Percentiles rank a stretch among this genome's conserved stretches.
These are phyloP conservation scores for Camellia japonica DNA, from an alignment of 148 eudicot species.

Conservation along the genomic window DNA sequence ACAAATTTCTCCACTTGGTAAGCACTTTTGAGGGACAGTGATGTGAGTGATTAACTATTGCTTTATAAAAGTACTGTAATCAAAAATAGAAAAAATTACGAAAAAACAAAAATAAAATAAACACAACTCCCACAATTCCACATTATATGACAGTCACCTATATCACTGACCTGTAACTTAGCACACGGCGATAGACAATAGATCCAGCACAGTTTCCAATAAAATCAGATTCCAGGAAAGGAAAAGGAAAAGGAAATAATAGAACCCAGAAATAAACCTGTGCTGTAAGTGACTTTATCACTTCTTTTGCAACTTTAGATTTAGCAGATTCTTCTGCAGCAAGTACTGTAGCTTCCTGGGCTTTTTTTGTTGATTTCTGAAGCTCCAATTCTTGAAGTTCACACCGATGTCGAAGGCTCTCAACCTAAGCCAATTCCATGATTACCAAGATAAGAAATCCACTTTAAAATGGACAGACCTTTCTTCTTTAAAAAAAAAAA, in stretches of 20 bases:
- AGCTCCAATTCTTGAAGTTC: constrained; percentile 81
- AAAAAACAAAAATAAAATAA: background rate
- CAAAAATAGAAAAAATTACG: background rate
- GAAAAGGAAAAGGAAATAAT: background rate
- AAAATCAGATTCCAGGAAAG: background rate
- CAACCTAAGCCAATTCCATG: constrained; percentile 50
- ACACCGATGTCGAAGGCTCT: constrained; percentile 61
- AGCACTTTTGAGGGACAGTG: background rate
- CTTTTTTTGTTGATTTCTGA: constrained; percentile 66
- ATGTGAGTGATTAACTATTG: background rate
- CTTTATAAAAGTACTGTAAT: background rate
- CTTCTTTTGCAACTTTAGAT: constrained; percentile 95
- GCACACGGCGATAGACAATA: background rate
- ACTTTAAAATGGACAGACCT: background rate
- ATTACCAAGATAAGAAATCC: constrained; percentile 10
- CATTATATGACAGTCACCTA: background rate
- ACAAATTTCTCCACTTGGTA: background rate
- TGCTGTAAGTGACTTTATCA: constrained; percentile 77
- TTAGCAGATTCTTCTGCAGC: constrained; percentile 95
- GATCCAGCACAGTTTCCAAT: background rate
- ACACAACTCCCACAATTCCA: background rate
- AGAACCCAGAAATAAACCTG: constrained; percentile 50
- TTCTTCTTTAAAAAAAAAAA: background rate
- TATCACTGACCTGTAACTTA: background rate
- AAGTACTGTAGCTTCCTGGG: constrained; percentile 76